Evolutionary conservation across 1,284 basidiomycete species (phyloP), one percentile per base, ranked within the genome.

Genomic region (Sporisorium iseilematis-ciliati): DNA sequence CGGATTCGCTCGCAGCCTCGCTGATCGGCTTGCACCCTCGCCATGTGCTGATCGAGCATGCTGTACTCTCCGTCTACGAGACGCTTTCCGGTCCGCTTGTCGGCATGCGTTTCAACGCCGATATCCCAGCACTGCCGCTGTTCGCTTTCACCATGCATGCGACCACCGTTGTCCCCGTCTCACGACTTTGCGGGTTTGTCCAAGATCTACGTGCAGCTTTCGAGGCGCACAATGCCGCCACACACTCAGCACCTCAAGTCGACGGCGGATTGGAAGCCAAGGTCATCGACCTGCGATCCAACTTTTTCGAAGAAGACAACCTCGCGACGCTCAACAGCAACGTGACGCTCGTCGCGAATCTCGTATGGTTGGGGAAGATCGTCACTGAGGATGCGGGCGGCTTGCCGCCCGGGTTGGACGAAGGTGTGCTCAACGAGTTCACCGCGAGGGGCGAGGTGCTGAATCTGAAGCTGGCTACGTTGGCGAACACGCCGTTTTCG

Each of bases 261-360:
- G 59, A 63, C 20, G 57, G 49, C 7, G 65, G 62, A 18, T 51
- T 71, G 12, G 64, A 70, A 29, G 50, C 38, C 52, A 55, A 46
- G 12, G 7, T 74, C 18, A 20, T 20, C 38, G 51, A 60, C 1
- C 42, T 61, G 0, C 49, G 46, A 11, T 25, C 53, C 4, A 48
- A 4, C n/a, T 77, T 67, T 45, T 77, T 57, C 56, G 65, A 54
- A 21, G 75, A 75, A n/a, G 71, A 71, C 6, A 75, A 67, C 33
- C 42, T 58, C 6, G 33, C 38, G 11, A 53, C 45, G 25, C 58
- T 77, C n/a, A 77, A 77, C 54, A 63, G 42, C 56, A 66, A 33
- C 46, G 75, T 77, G 20, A 75, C 64, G 23, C 48, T 71, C 3
- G 60, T 77, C 0, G 75, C 71, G 25, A 71, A 77, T 21, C 56